A percentile compares a stretch with the other conserved stretches of the same genome.
These are phyloP conservation scores for Ogataea neopini DNA, from an alignment of 805 yeast genomes.

Conservation along the genomic window DNA sequence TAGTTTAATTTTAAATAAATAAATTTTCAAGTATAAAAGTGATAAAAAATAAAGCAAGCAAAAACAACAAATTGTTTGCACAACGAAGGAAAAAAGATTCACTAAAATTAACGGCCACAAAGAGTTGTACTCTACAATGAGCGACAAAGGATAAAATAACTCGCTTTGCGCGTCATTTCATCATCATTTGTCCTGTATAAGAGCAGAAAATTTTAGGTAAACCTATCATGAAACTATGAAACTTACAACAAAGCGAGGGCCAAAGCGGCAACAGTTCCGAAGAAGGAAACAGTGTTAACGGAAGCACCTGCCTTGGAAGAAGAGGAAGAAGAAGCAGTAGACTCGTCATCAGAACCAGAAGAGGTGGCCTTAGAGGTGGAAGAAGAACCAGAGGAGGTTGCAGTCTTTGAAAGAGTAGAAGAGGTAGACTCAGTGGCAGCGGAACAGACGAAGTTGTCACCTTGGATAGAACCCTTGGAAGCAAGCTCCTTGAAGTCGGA, in stretches of 20 bases:
- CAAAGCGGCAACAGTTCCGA: slow-evolving; percentile 51
- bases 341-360: slow-evolving; percentile 34
- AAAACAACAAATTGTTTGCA: too few species aligned
- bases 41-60: too few species aligned
- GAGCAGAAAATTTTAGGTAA: too few species aligned
- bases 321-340: slow-evolving; percentile 29
- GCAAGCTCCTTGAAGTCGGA: slow-evolving; percentile 68
- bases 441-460: slow-evolving; percentile 82
- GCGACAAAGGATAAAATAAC: too few species aligned
- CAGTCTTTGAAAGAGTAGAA: slow-evolving; percentile 24
- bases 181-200: slow-evolving; percentile 5
- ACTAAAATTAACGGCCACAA: too few species aligned
- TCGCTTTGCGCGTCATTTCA: not conserved
- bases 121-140: too few species aligned
- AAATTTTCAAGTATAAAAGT: too few species aligned
- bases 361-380: slow-evolving; percentile 23
- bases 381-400: slow-evolving; percentile 30
- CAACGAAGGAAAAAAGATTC: too few species aligned
- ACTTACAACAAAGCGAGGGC: slow-evolving; percentile 52
- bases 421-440: slow-evolving; percentile 53
- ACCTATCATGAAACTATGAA: not conserved
- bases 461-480: slow-evolving; percentile 81
- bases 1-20: too few species aligned
- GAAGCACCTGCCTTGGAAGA: slow-evolving; percentile 32
- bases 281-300: slow-evolving; percentile 40